Evolutionary conservation across 129 eudicot genomes (phyloP), one percentile per base, ranked within the genome.

Genomic region (Artemisia argyi): DNA sequence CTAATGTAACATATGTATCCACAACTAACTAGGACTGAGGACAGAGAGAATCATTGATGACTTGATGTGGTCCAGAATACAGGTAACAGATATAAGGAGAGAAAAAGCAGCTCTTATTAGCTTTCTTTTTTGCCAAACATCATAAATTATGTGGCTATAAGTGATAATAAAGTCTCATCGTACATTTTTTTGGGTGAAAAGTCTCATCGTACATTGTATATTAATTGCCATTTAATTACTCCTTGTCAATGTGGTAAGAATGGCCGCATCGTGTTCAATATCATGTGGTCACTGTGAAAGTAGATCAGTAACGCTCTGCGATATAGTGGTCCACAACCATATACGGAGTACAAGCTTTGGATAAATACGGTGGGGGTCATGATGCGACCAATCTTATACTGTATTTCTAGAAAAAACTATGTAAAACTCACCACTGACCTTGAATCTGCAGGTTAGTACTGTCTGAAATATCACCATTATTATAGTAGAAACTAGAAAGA

Each of bases 191-290:
- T 24, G 26, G 26, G 26, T 24, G 26, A 24, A 64, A 74, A 32
- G 71, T 64, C 46, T 69, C 78, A 53, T 74, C 78, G 72, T 74
- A 74, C 78, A 9, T 11, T 35, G 15, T 57, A 30, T 30, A 35
- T 54, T 39, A 70, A 35, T 64, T 71, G 20, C 44, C 54, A 39
- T 42, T 56, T 28, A 16, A 57, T 57, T 19, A 18, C 75, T 71
- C 56, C 66, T 18, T 51, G 52, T 73, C 20, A n/a, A 49, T 51
- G 63, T 73, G 20, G 14, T 63, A 35, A 18, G 54, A 35, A 32
- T 35, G 71, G 71, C 64, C 52, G 11, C 61, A 64, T 74, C 78
- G 78, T 65, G 65, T 65, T 74, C 78, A 9, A 32, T 54, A 54
- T 39, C 65, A 65, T 15, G 56, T 74, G 78, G 50, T 57, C 55